These are phyloP conservation scores for Rutstroemia sp. DNA, from an alignment of 2,329 filamentous ascomycete genomes.

Conservation along the genomic window DNA sequence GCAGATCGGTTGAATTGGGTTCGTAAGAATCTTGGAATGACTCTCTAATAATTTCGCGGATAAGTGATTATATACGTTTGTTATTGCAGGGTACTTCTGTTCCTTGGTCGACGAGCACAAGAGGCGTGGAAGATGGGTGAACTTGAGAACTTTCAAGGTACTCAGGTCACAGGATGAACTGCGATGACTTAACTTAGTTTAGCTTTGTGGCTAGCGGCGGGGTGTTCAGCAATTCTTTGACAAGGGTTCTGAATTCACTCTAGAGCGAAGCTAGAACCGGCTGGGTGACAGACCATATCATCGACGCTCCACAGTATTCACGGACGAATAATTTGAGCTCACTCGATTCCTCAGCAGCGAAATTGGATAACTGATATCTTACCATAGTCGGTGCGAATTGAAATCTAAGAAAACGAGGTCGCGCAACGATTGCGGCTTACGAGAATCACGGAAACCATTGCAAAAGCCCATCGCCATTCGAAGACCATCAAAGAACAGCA, in stretches of 20 bases:
- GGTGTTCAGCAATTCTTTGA: background rate
- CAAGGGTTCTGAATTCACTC: background rate
- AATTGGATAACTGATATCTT: background rate
- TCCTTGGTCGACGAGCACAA: background rate
- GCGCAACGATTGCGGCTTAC: too few species aligned
- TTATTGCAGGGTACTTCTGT: background rate
- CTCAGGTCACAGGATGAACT: constrained; percentile 1
- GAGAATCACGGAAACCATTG: background rate
- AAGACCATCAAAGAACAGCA: constrained; percentile 1
- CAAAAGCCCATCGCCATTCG: background rate
- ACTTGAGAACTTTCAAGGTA: background rate
- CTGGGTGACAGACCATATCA: background rate
- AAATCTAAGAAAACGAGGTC: background rate
- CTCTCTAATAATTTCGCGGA: background rate
- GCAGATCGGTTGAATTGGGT: background rate
- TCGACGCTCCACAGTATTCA: background rate
- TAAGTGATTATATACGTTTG: background rate
- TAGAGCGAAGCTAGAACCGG: background rate
- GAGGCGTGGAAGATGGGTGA: background rate
- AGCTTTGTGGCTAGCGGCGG: background rate
- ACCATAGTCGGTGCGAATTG: too few species aligned
- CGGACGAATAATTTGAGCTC: too few species aligned
- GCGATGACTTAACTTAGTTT: background rate
- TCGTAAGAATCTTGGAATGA: background rate
- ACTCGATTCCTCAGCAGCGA: background rate